These are phyloP conservation scores for Boeremia lycopersici DNA, from an alignment of 2,329 filamentous ascomycete genomes.

Conservation along the genomic window DNA sequence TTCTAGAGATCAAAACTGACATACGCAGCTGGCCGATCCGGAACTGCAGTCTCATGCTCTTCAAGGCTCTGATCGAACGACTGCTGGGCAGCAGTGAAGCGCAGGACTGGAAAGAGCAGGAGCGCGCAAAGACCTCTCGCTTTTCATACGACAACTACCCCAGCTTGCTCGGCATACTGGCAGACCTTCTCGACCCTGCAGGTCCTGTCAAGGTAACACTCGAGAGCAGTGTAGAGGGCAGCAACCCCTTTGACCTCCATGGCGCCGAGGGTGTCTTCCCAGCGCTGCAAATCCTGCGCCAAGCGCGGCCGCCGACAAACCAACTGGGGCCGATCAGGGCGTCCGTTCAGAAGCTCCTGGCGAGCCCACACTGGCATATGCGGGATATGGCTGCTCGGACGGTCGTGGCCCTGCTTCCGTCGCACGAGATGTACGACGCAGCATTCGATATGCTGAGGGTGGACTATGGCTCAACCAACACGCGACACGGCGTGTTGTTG, in stretches of 20 bases:
- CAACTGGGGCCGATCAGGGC: slow-evolving; percentile 61
- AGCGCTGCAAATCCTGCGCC: slow-evolving; percentile 78
- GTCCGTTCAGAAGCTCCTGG: slow-evolving; percentile 67
- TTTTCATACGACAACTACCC: slow-evolving; percentile 75
- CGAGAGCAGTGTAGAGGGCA: slow-evolving; percentile 22
- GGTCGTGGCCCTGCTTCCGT: slow-evolving; percentile 51
- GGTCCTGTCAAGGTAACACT: slow-evolving; percentile 36
- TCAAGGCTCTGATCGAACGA: slow-evolving; percentile 82
- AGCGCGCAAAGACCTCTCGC: slow-evolving; percentile 53
- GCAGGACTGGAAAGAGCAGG: slow-evolving; percentile 62
- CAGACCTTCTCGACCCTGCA: slow-evolving; percentile 61
- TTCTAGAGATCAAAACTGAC: too few relatives aligned
- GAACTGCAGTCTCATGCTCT: slow-evolving; percentile 88
- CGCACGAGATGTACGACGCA: slow-evolving; percentile 30
- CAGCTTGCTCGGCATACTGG: slow-evolving; percentile 66
- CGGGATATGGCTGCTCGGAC: slow-evolving; percentile 80
- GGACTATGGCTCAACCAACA: slow-evolving; percentile 26
- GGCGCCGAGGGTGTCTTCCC: slow-evolving; percentile 75
- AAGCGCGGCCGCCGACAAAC: slow-evolving; percentile 68
- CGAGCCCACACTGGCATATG: slow-evolving; percentile 77
- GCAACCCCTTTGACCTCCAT: slow-evolving; percentile 42
- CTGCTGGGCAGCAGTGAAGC: slow-evolving; percentile 75
- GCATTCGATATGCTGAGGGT: slow-evolving; percentile 27
- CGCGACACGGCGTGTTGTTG: slow-evolving; percentile 40
- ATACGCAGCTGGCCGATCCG: slow-evolving; percentile 80